Conservation (phyloP, 2,329 filamentous ascomycete genomes). For the Penicillium sp. region DNA sequence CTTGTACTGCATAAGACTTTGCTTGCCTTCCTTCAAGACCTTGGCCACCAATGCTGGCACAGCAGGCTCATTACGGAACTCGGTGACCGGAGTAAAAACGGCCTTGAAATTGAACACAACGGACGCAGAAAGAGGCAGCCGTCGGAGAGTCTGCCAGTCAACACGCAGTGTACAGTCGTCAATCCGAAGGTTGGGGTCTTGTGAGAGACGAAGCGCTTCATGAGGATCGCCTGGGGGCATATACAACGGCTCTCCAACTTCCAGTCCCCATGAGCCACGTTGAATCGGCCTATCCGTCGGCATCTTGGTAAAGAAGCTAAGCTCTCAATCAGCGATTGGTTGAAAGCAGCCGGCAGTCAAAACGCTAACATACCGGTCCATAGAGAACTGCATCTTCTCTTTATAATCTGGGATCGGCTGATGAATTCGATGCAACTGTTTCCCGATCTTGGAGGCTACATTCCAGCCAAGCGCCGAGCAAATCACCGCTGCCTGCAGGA, state of each 20-base stretch:
- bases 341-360: neutral
- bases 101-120: constrained; percentile 89
- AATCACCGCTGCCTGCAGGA: constrained; percentile 70
- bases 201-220: constrained; percentile 57
- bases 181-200: constrained; percentile 56
- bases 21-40: constrained; percentile 68
- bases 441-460: constrained; percentile 68
- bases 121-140: constrained; percentile 70
- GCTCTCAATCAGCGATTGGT: neutral
- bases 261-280: constrained; percentile 79
- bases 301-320: constrained; percentile 76
- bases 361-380: constrained; percentile 64
- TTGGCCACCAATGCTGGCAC: constrained; percentile 67
- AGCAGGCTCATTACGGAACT: constrained; percentile 69
- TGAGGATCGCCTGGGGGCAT: constrained; percentile 68
- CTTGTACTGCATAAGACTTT: constrained; percentile 73
- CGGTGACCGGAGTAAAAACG: constrained; percentile 69
- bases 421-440: constrained; percentile 69
- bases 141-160: constrained; percentile 83
- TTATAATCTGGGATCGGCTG: constrained; percentile 74
- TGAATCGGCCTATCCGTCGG: constrained; percentile 73
- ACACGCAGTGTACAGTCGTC: constrained; percentile 68
- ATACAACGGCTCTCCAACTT: constrained; percentile 71
- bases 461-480: constrained; percentile 82
- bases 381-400: constrained; percentile 81